Base-by-base conservation (phyloP, 768 basidiomycete species). In the Pulveroboletus sp. region DNA sequence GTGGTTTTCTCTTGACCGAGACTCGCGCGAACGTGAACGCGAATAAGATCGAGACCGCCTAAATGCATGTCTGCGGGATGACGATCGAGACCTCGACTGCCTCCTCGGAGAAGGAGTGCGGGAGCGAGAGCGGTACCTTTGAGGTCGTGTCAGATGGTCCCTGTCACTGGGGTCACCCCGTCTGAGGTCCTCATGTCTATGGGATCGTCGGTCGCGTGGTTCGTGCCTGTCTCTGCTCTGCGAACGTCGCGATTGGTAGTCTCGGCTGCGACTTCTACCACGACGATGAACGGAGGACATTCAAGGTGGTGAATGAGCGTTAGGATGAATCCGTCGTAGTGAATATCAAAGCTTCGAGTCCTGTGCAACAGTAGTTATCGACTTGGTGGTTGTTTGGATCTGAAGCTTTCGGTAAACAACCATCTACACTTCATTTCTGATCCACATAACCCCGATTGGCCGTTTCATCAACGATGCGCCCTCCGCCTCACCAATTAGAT, bases 1-100 rank as follows among this genome's bases (percentile, higher is more conserved):
- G 26, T 58, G 50, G 23, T 46, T 55, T 38, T 70, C 69, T 52
- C 59, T 67, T 6, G 71, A 72, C 51, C 68, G 68, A 11, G 75
- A 55, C 30, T 64, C 63, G 17, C 44, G 66, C 22, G 65, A 67
- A 29, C 38, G 64, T 5, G 64, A 64, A 43, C 61, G 62, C 2
- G 64, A 67, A 47, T 45, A 8, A 14, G 63, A 57, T 46, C 55
- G 55, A 0, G 39, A 60, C 47, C 47, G 47, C 46, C 36, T 54
- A 4, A 35, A 34, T 29, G 40, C 41, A 17, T 53, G 62, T 43
- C 55, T 56, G 37, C 51, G 50, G 27, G 63, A 65, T 12, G 54
- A 43, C 11, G 67, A 69, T 48, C 60, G 58, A 30, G 68, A 64
- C 44, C 60, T 50, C 16, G 65, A 57, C 43, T 55, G 57, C 30